Evolutionary conservation across 208 protist genomes (phyloP), one percentile per base, ranked within the genome.

Genomic region (Acanthamoeba culbertsoni): DNA sequence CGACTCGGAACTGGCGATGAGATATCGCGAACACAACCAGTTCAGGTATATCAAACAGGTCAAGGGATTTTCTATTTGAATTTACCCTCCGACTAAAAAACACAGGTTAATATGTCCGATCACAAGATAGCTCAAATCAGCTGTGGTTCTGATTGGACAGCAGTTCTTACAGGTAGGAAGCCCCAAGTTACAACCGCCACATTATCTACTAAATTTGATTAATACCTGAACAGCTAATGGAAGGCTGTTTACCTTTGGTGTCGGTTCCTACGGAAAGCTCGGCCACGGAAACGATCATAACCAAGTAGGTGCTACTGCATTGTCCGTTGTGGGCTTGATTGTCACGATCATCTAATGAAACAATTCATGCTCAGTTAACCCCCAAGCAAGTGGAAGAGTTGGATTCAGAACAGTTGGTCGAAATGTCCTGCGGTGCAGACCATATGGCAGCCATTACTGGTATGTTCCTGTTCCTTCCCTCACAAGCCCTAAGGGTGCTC

Each of bases 281-380:
- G 79, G 79, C 5, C 79, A 89, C 35, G 79, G 79, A 23, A 89
- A 89, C 55, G 79, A 89, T 23, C 20, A n/a, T 37, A 89, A 89
- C 79, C 51, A n/a, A n/a, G n/a, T n/a, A n/a, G n/a, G n/a, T n/a
- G n/a, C n/a, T n/a, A n/a, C n/a, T n/a, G n/a, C n/a, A n/a, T n/a
- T n/a, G n/a, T n/a, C n/a, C n/a, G n/a, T n/a, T n/a, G n/a, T n/a
- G n/a, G n/a, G n/a, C n/a, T n/a, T n/a, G n/a, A n/a, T n/a, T n/a
- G n/a, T n/a, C n/a, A n/a, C n/a, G n/a, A n/a, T n/a, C n/a, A n/a
- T n/a, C n/a, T n/a, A n/a, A n/a, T n/a, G n/a, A n/a, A n/a, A n/a
- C n/a, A n/a, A n/a, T n/a, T n/a, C n/a, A n/a, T n/a, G n/a, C n/a
- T n/a, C n/a, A 68, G 79, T 31, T 89, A 33, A n/a, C 43, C 8